Evolutionary conservation across 768 basidiomycete species (phyloP), one percentile per base, ranked within the genome.

Genomic region (Tricholoma saponaceum): DNA sequence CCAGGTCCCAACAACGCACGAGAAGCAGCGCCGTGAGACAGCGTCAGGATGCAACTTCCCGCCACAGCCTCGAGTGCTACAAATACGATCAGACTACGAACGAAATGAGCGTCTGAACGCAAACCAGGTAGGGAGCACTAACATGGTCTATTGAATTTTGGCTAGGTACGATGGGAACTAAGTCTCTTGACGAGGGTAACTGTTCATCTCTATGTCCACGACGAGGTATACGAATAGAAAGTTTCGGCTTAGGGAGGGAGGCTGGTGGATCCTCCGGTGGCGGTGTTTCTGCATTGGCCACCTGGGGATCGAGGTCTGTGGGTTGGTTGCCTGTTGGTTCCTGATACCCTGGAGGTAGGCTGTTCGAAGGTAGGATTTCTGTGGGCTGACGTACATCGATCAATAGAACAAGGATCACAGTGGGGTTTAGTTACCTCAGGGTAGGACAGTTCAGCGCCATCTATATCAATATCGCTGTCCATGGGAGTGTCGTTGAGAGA

Each of bases 1-100:
- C 67, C 65, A 66, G 7, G 56, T 56, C 20, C 55, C 52, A 52
- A 58, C 56, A 4, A 66, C 28, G 50, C 67, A 68, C 10, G 14
- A 3, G 2, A 58, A 22, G 33, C 67, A 68, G 47, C 62, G 54
- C 9, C 28, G 44, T 12, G 59, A 43, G 2, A 32, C 56, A 4
- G 63, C 60, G 10, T 52, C 57, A 0, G 33, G 18, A 10, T 52
- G 55, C 4, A 68, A 7, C 8, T 35, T 20, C 4, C 18, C 12
- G 35, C 50, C 25, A 32, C 67, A 68, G 5, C 53, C 54, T 6
- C 33, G 33, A 18, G 55, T 58, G 16, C 20, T 35, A 57, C 67
- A 68, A 23, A 18, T 52, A 16, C 61, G 56, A 25, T 28, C 33
- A 8, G 22, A 33, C 59, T 58, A 26, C 2, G 18, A 23, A 49